phyloP scores from a whole-genome alignment of 1,284 basidiomycete genomes.

The Chondrostereum purpureum region DNA sequence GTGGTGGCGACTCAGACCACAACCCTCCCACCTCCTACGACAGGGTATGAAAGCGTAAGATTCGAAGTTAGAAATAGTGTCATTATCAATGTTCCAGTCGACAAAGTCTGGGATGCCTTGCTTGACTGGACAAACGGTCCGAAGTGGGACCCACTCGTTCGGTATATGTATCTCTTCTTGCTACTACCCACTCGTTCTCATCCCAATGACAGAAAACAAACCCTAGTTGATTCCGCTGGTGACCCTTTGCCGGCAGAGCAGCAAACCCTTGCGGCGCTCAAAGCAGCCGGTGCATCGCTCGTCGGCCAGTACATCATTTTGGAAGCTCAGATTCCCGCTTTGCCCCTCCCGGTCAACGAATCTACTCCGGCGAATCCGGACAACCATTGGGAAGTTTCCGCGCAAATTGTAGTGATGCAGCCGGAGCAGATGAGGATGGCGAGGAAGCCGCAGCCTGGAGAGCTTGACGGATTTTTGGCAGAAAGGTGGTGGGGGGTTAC shows the following conservation, averaged over 20 bases:
- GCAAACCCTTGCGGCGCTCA: neutral
- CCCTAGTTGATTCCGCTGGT: too few relatives aligned
- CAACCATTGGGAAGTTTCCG: too few relatives aligned
- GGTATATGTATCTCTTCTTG: neutral
- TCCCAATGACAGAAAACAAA: neutral
- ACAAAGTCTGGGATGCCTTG: constrained; percentile 6
- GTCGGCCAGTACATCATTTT: neutral
- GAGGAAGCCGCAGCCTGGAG: too few relatives aligned
- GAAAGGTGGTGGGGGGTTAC: too few relatives aligned
- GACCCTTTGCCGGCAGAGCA: neutral
- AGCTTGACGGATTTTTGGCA: too few relatives aligned
- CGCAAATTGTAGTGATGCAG: too few relatives aligned
- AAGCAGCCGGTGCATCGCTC: neutral
- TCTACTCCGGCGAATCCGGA: neutral
- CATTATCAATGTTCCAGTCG: constrained; percentile 2
- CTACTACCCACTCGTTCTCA: neutral
- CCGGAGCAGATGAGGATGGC: too few relatives aligned
- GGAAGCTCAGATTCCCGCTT: neutral
- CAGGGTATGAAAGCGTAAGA: too few relatives aligned
- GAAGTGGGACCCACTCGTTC: constrained; percentile 1
- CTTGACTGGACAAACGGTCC: neutral
- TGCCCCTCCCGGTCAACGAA: neutral
- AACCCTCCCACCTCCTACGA: too few relatives aligned
- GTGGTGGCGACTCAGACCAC: too few relatives aligned
- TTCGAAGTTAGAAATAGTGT: neutral